These are phyloP conservation scores for Somion occarium DNA, from an alignment of 1,284 basidiomycete species.

Conservation along the genomic window DNA sequence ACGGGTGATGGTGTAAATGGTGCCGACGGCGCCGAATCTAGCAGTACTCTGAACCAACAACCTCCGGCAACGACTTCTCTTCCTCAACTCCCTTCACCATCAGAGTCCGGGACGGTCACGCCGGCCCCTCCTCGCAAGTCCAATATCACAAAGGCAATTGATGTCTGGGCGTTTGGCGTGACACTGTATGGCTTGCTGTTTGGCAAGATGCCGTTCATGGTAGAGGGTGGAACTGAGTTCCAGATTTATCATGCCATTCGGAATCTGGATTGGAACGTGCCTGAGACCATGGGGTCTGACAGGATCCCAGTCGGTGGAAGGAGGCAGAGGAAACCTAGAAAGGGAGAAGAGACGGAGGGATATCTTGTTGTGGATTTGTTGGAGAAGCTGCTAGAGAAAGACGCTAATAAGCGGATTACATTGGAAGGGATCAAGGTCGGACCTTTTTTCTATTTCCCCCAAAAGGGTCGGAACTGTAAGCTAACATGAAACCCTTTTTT, in stretches of 20 bases:
- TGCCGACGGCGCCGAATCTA: slow-evolving; percentile 22
- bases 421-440: slow-evolving; percentile 84
- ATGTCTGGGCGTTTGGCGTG: slow-evolving; percentile 99
- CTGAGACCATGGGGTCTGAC: slow-evolving; percentile 75
- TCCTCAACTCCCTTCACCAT: not conserved
- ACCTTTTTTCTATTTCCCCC: not conserved
- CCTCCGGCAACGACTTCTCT: not conserved
- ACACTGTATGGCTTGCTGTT: slow-evolving; percentile 95
- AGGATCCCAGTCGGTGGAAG: slow-evolving; percentile 58
- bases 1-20: too few relatives aligned
- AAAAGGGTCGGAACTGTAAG: too few relatives aligned
- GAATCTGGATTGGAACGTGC: slow-evolving; percentile 71
- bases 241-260: slow-evolving; percentile 84
- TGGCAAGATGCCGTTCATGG: slow-evolving; percentile 73
- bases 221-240: slow-evolving; percentile 61
- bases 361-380: slow-evolving; percentile 70
- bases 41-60: slow-evolving; percentile 21
- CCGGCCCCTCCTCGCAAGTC: slow-evolving; percentile 39
- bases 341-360: slow-evolving; percentile 42
- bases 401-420: slow-evolving; percentile 73
- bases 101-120: not conserved
- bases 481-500: too few relatives aligned
- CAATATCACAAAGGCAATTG: slow-evolving; percentile 90
- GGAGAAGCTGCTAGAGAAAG: slow-evolving; percentile 79
- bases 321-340: slow-evolving; percentile 29